phyloP scores from a whole-genome alignment of 306 rosid genomes.

The Acacia acuminata region DNA sequence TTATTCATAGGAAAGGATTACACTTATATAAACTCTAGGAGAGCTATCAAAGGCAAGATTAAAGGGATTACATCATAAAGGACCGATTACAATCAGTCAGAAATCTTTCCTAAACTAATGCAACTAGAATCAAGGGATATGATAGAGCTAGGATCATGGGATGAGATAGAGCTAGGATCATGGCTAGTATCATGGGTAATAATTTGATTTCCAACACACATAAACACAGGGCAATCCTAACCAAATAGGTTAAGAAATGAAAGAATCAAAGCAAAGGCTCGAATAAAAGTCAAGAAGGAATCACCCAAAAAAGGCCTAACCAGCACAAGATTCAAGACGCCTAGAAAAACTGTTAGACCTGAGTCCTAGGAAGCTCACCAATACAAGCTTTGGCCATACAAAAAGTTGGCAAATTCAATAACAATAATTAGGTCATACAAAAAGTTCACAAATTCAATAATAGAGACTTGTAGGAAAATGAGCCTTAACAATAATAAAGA shows the following conservation, averaged over 20 bases:
- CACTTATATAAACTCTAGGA: too few relatives aligned
- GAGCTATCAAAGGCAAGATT: too few relatives aligned
- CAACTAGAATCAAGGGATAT: too few relatives aligned
- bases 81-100: too few relatives aligned
- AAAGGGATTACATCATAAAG: too few relatives aligned
- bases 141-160: too few relatives aligned
- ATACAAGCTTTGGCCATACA: not conserved
- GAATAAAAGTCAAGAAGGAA: not conserved
- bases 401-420: not conserved
- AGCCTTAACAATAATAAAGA: conserved; percentile 15
- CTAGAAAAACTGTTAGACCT: not conserved
- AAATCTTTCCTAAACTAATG: too few relatives aligned
- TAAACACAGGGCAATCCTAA: not conserved
- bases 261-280: not conserved
- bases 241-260: not conserved
- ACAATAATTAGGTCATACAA: not conserved
- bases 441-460: conserved; percentile 23
- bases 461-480: conserved; percentile 19
- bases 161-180: too few relatives aligned
- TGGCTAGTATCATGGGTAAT: too few relatives aligned
- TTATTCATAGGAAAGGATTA: too few relatives aligned
- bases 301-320: not conserved
- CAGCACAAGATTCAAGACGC: not conserved
- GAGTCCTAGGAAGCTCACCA: not conserved
- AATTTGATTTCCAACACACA: too few relatives aligned